Evolutionary conservation across 2,329 filamentous ascomycete genomes (phyloP).

Genomic region (Fusarium avenaceum): DNA sequence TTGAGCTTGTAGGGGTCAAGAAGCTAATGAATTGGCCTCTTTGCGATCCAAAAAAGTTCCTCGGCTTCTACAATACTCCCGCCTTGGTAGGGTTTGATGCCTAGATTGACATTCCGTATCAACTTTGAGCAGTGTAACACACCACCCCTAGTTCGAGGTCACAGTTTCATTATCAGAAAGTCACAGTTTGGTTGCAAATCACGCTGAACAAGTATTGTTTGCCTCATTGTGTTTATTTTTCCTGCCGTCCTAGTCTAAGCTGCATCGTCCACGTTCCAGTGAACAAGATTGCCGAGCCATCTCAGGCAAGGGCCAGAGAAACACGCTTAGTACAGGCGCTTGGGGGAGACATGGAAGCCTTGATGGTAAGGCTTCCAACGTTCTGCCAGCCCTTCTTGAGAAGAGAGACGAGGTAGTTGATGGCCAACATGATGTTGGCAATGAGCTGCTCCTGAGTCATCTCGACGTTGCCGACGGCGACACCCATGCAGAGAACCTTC

Average conservation of each 20-base stretch:
- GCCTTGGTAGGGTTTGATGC: not conserved
- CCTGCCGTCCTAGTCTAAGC: slow-evolving; percentile 40
- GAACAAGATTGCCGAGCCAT: slow-evolving; percentile 38
- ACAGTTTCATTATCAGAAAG: not conserved
- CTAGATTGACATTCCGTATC: not conserved
- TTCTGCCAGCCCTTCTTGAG: slow-evolving; percentile 99
- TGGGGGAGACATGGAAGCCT: slow-evolving; percentile 99
- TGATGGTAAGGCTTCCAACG: slow-evolving; percentile 99
- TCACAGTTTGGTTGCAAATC: not conserved
- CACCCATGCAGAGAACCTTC: slow-evolving; percentile 99
- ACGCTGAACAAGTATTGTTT: slow-evolving; percentile 12
- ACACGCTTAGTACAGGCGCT: slow-evolving; percentile 88
- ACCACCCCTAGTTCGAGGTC: not conserved
- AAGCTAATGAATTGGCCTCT: slow-evolving; percentile 11
- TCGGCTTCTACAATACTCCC: not conserved
- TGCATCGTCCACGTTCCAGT: slow-evolving; percentile 34
- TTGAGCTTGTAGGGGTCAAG: slow-evolving; percentile 11
- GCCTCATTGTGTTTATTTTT: slow-evolving; percentile 41
- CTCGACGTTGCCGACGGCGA: slow-evolving; percentile 97
- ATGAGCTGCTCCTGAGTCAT: slow-evolving; percentile 98
- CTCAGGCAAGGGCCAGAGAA: slow-evolving; percentile 44
- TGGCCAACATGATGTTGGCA: slow-evolving; percentile 99
- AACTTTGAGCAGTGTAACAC: not conserved
- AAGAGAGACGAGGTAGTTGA: slow-evolving; percentile 99
- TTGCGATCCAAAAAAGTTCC: not conserved